These are phyloP conservation scores for Collybia sp. DNA, from an alignment of 768 basidiomycete genomes.

Conservation along the genomic window DNA sequence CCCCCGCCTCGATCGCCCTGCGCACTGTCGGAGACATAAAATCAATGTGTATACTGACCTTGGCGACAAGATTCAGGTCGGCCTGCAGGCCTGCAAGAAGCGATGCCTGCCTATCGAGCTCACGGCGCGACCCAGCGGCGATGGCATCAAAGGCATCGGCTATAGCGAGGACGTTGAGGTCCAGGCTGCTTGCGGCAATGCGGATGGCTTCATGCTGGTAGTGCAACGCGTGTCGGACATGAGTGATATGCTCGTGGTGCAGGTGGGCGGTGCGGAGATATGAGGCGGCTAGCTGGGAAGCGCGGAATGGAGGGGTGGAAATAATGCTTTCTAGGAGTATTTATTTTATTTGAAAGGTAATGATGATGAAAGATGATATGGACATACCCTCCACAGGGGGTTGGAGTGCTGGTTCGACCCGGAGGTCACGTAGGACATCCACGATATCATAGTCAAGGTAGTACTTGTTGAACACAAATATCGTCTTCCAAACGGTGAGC, in stretches of 20 bases:
- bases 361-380: background rate
- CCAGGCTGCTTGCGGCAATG: conserved; percentile 70
- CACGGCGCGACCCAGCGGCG: conserved; percentile 46
- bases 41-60: conserved; percentile 67
- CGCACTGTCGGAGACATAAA: conserved; percentile 67
- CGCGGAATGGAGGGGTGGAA: conserved; percentile 69
- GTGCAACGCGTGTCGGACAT: conserved; percentile 46
- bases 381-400: conserved; percentile 69
- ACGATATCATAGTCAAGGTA: conserved; percentile 69
- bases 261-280: conserved; percentile 59
- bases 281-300: conserved; percentile 60
- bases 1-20: conserved; percentile 68
- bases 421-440: conserved; percentile 61
- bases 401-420: conserved; percentile 55
- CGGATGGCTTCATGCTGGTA: conserved; percentile 67
- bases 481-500: conserved; percentile 34
- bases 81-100: conserved; percentile 63
- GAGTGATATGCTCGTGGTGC: conserved; percentile 60
- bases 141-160: conserved; percentile 68
- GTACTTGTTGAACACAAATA: conserved; percentile 82
- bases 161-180: conserved; percentile 68
- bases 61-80: conserved; percentile 66
- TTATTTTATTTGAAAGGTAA: conserved; percentile 1
- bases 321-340: conserved; percentile 45
- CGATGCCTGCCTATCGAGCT: conserved; percentile 61